phyloP scores from a whole-genome alignment of 1,284 basidiomycete species.

The Ustilago esculenta region DNA sequence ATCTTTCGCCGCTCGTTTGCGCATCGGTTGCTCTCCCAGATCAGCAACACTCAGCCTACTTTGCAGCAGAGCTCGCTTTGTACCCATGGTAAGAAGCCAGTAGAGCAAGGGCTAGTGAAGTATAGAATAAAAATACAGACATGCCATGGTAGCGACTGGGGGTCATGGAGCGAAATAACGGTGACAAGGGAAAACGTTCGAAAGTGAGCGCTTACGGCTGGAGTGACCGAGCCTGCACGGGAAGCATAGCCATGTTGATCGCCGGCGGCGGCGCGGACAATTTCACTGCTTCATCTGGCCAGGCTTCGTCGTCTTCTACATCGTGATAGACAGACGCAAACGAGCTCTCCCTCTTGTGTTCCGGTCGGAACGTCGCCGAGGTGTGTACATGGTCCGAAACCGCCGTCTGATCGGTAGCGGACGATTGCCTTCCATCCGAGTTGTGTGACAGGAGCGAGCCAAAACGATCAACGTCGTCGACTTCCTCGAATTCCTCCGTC shows the following conservation, averaged over 20 bases:
- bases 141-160: no score
- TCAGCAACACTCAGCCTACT: no score
- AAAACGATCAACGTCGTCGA: neutral
- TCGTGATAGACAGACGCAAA: conserved; percentile 34
- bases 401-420: conserved; percentile 22
- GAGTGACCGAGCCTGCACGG: conserved; percentile 3
- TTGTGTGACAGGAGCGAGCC: conserved; percentile 7
- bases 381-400: conserved; percentile 9
- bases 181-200: neutral
- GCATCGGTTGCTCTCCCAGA: no score
- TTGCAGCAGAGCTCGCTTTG: no score
- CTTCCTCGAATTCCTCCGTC: conserved; percentile 4
- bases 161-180: no score
- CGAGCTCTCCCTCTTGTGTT: conserved; percentile 21
- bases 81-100: neutral
- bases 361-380: conserved; percentile 1
- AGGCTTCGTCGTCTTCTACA: conserved; percentile 6
- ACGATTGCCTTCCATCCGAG: conserved; percentile 22
- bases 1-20: no score
- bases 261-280: neutral
- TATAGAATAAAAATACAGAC: no score
- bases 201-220: neutral
- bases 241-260: conserved; percentile 1
- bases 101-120: no score
- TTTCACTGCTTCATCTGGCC: conserved; percentile 5